Evolutionary conservation across 345 rosid genomes (phyloP).

Genomic region (Barbarea vulgaris): DNA sequence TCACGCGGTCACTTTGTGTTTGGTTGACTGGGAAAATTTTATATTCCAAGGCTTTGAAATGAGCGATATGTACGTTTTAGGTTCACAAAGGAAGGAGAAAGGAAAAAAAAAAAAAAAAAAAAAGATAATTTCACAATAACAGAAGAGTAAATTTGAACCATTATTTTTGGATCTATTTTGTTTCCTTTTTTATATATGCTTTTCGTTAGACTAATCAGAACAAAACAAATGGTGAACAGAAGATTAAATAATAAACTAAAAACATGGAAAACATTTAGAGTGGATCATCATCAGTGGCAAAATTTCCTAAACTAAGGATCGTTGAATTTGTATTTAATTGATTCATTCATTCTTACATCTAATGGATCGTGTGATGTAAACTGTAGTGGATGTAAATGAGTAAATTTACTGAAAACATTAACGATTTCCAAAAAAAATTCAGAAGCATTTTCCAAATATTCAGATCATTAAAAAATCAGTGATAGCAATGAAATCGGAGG

Average conservation of each 20-base stretch:
- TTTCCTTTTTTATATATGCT: not conserved
- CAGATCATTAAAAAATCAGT: not conserved
- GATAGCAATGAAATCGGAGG: not conserved
- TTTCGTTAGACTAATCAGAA: not conserved
- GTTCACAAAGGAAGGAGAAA: not conserved
- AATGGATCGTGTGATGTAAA: slow-evolving; percentile 6
- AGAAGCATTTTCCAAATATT: not conserved
- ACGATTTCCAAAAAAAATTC: not conserved
- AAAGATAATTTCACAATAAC: not conserved
- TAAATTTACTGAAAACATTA: not conserved
- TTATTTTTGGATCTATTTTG: slow-evolving; percentile 8
- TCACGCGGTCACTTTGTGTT: slow-evolving; percentile 22
- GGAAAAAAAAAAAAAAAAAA: not conserved
- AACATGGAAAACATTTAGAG: not conserved
- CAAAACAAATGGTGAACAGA: not conserved
- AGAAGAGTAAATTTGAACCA: not conserved
- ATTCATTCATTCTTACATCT: not conserved
- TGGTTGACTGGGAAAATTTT: not conserved
- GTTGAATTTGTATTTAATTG: not conserved
- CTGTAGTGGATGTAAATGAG: not conserved
- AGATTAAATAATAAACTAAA: not conserved
- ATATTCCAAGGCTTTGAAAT: not conserved
- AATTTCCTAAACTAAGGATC: not conserved
- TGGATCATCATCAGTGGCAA: slow-evolving; percentile 18
- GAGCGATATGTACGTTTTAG: not conserved